phyloP scores from a whole-genome alignment of 805 yeast genomes.

The Metschnikowia chrysomelidarum region DNA sequence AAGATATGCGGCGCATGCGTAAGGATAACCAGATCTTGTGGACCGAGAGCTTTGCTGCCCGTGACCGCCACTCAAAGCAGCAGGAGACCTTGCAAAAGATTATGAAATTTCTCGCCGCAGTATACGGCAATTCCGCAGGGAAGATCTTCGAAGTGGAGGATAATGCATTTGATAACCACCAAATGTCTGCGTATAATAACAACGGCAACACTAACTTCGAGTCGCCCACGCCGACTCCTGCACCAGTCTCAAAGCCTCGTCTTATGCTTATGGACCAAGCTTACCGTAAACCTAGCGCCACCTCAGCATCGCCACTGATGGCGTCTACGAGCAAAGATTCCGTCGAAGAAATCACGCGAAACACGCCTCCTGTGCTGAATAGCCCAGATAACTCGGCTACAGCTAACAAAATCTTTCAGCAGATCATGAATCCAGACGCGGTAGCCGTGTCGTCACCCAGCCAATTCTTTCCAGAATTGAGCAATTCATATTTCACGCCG shows the following conservation, averaged over 20 bases:
- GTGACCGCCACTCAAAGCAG: constrained; percentile 84
- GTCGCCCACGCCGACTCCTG: constrained; percentile 1
- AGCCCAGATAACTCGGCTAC: constrained; percentile 13
- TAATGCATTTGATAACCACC: constrained; percentile 19
- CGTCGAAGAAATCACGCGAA: constrained; percentile 19
- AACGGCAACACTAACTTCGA: constrained; percentile 6
- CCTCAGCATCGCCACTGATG: constrained; percentile 12
- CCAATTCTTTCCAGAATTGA: constrained; percentile 33
- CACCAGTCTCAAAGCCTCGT: constrained; percentile 27
- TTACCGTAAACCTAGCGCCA: constrained; percentile 15
- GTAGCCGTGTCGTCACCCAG: constrained; percentile 29
- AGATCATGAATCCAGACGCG: constrained; percentile 28
- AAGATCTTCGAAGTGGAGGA: constrained; percentile 41
- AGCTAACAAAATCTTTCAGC: constrained; percentile 32
- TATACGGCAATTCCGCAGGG: constrained; percentile 64
- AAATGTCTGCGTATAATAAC: constrained; percentile 22
- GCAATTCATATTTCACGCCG: constrained; percentile 12
- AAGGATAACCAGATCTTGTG: constrained; percentile 88
- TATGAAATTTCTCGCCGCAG: constrained; percentile 78
- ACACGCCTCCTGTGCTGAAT: constrained; percentile 9
- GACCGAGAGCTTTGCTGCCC: constrained; percentile 80
- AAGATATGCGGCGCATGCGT: constrained; percentile 78
- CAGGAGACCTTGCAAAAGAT: constrained; percentile 87
- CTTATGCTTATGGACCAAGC: constrained; percentile 43
- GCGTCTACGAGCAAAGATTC: constrained; percentile 15